Base-by-base conservation (phyloP, 176 grass and related monocot genomes). In the Musa acuminata region DNA sequence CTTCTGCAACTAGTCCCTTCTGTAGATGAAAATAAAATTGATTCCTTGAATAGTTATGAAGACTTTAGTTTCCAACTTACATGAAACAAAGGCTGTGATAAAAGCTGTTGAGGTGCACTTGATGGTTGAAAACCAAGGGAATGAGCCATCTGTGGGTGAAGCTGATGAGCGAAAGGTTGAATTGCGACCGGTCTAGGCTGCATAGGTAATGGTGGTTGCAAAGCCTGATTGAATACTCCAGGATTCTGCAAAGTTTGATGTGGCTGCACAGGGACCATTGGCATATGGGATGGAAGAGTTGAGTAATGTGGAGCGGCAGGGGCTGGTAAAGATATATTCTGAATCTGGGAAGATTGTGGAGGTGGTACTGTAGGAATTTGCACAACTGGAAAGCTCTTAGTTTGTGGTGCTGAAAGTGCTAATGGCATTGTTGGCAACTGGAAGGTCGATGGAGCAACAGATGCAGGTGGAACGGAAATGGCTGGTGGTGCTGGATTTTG, bases 141-240 rank as follows among this genome's bases (percentile, higher is more conserved):
- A 25, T 77, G 75, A 52, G 58, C 14, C 75, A 65, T 77, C 27
- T 77, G 74, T 51, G 59, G 20, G 10, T 65, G 77, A 79, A 89
- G 90, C 67, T 84, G 87, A 66, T 89, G 84, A 55, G 74, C 13
- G 67, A 85, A 87, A n/a, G 90, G 55, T 22, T 83, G 90, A 87
- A 87, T 85, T 66, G 85, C 51, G 51, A 67, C 87, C 78, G 85
- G 91, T 85, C 96, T 89, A 73, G 86, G 88, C 60, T 94, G 79
- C 58, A 85, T 86, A 16, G 91, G 90, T 83, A 93, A 74, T 29
- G 90, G 84, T 76, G 88, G 96, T 74, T 87, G 95, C 49, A 91
- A 67, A 59, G 79, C 88, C 72, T 91, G 96, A 79, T 91, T 99
- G 78, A 84, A 91, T 43, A 87, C 76, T 83, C 78, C 90, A 81